Evolutionary conservation across 768 basidiomycete genomes (phyloP).

Genomic region (Hirschioporus abietinus): DNA sequence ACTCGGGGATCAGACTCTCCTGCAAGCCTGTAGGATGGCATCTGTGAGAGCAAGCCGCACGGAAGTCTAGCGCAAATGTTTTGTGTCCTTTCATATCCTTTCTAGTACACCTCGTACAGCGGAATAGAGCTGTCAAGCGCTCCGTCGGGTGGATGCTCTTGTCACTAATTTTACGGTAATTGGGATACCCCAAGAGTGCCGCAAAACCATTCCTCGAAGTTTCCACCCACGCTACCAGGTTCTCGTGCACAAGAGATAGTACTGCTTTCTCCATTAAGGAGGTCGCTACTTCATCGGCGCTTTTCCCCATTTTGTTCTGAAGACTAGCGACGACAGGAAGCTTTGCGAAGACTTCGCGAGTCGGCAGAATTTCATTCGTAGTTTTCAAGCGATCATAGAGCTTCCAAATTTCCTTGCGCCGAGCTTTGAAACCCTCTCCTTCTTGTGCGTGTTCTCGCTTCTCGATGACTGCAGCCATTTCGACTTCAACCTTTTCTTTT

Average conservation of each 20-base stretch:
- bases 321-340: conserved; percentile 40
- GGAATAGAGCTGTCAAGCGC: conserved; percentile 53
- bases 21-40: conserved; percentile 34
- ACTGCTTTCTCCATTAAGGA: conserved; percentile 26
- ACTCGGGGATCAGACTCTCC: conserved; percentile 27
- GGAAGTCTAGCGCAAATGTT: conserved; percentile 49
- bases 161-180: conserved; percentile 47
- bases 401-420: conserved; percentile 31
- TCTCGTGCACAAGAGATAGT: conserved; percentile 31
- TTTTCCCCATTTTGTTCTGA: conserved; percentile 16
- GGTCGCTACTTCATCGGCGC: neutral
- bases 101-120: conserved; percentile 46
- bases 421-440: conserved; percentile 22
- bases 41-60: conserved; percentile 52
- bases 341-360: conserved; percentile 41
- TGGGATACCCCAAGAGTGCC: conserved; percentile 40
- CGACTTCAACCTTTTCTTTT: conserved; percentile 19
- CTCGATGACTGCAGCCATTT: conserved; percentile 24
- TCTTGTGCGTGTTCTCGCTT: conserved; percentile 23
- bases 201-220: conserved; percentile 40
- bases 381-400: conserved; percentile 43
- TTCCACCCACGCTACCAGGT: conserved; percentile 46
- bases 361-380: conserved; percentile 33
- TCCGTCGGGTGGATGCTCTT: conserved; percentile 49
- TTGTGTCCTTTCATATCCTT: conserved; percentile 28